These are phyloP conservation scores for Sugiyamaella sp. DNA, from an alignment of 1,139 yeast genomes.

Conservation along the genomic window DNA sequence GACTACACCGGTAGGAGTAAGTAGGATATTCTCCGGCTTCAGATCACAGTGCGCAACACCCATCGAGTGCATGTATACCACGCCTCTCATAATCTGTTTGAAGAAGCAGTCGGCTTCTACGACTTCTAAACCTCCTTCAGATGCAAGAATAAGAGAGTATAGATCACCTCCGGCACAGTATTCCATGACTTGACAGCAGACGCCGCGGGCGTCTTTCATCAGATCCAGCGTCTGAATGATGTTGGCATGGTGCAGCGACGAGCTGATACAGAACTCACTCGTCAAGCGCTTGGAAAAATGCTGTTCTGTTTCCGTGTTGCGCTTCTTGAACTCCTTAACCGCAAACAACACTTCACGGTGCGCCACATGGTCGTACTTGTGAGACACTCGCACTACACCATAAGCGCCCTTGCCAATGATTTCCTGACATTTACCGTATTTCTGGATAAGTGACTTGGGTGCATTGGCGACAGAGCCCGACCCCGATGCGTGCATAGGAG, in stretches of 20 bases:
- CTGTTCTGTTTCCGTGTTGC: slow-evolving; percentile 57
- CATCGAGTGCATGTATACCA: slow-evolving; percentile 94
- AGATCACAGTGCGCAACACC: slow-evolving; percentile 95
- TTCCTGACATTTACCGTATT: slow-evolving; percentile 79
- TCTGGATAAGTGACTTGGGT: slow-evolving; percentile 52
- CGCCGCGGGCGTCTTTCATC: slow-evolving; percentile 87
- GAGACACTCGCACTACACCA: slow-evolving; percentile 79
- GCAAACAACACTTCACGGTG: slow-evolving; percentile 63
- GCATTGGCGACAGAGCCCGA: slow-evolving; percentile 36
- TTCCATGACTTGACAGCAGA: slow-evolving; percentile 96
- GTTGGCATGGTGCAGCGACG: slow-evolving; percentile 75
- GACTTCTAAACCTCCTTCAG: slow-evolving; percentile 75
- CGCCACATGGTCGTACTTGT: slow-evolving; percentile 50
- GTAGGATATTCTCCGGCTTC: slow-evolving; percentile 87
- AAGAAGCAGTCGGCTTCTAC: slow-evolving; percentile 95
- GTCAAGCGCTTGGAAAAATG: slow-evolving; percentile 72
- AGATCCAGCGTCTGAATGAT: slow-evolving; percentile 86
- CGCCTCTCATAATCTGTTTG: slow-evolving; percentile 88
- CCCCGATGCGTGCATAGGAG: slow-evolving; percentile 28
- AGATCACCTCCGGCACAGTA: slow-evolving; percentile 95
- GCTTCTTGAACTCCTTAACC: slow-evolving; percentile 74
- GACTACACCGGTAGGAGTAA: slow-evolving; percentile 76
- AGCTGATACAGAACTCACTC: slow-evolving; percentile 83
- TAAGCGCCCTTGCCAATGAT: slow-evolving; percentile 85
- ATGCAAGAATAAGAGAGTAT: slow-evolving; percentile 79